phyloP scores from a whole-genome alignment of 2,329 filamentous ascomycete genomes.

The Macrophomina pseudophaseolina region DNA sequence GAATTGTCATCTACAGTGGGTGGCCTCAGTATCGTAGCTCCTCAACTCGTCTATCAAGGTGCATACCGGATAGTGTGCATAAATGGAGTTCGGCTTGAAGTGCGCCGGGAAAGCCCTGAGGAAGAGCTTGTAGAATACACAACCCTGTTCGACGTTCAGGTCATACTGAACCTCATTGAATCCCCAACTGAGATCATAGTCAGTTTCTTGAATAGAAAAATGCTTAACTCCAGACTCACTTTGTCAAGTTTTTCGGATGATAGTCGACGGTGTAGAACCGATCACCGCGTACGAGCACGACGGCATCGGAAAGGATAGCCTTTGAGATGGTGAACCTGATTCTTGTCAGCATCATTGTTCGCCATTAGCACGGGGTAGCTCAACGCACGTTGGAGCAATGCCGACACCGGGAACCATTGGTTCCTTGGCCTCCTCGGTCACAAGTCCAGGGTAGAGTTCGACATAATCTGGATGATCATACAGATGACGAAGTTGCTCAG shows the following conservation, averaged over 20 bases:
- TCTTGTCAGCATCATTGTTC: too few species aligned
- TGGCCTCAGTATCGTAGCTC: neutral
- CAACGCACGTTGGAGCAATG: conserved; percentile 53
- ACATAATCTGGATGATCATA: conserved; percentile 81
- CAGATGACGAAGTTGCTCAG: conserved; percentile 59
- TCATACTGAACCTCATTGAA: conserved; percentile 76
- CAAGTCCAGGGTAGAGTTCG: conserved; percentile 76
- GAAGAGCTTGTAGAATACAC: conserved; percentile 81
- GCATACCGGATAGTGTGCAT: conserved; percentile 70
- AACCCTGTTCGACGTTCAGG: conserved; percentile 73
- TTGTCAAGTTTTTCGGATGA: conserved; percentile 70
- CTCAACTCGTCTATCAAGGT: neutral
- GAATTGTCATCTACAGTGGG: conserved; percentile 59
- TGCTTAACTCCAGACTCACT: conserved; percentile 37
- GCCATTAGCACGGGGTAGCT: too few species aligned
- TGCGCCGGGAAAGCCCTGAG: conserved; percentile 75
- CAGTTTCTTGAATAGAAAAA: neutral
- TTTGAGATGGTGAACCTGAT: conserved; percentile 73
- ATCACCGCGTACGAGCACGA: conserved; percentile 75
- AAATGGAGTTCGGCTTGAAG: conserved; percentile 76
- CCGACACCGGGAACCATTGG: conserved; percentile 72
- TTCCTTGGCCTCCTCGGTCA: conserved; percentile 74
- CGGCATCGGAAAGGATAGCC: conserved; percentile 76
- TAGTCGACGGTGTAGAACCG: conserved; percentile 76
- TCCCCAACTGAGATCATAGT: conserved; percentile 61